Base-by-base conservation (phyloP, 1,284 basidiomycete species). In the Heterobasidion irregulare region DNA sequence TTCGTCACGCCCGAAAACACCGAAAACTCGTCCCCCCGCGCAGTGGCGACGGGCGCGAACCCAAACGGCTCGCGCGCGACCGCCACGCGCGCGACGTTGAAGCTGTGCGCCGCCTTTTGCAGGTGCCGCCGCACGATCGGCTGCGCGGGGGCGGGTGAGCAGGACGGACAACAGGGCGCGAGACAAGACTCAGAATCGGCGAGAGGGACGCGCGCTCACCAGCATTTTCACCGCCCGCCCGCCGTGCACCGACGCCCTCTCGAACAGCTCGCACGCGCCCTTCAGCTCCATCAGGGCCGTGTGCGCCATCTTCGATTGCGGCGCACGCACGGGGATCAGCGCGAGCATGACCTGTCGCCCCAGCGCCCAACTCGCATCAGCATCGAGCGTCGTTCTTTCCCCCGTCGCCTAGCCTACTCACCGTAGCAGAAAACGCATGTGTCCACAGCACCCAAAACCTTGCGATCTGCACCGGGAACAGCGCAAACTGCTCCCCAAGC, bases 361-460 rank as follows among this genome's bases (percentile, higher is more conserved):
- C 34, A 26, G 19, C 44, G 46, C 49, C 33, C 32, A 26, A 5
- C n/a, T 36, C 26, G 18, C 47, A 0, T 12, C 16, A 33, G 6
- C 15, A 9, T 18, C 16, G 41, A 26, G 5, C 26, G 26, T 26
- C 26, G 4, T 6, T 44, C 4, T n/a, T n/a, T n/a, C n/a, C n/a
- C n/a, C n/a, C n/a, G n/a, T n/a, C n/a, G n/a, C n/a, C n/a, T n/a
- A n/a, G 38, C 38, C 38, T 41, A 67, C 76, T 56, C 59, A 84
- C 83, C 56, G 82, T 69, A 15, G 81, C 76, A 19, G 80, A 83
- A 61, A 86, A 86, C 1, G 76, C 79, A 64, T 86, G 82, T 2
- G 83, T 84, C 84, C 84, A 86, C 34, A 85, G 63, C 16, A 82
- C 79, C 81, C 83, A 86, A 61, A 82, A 83, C 26, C 82, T 71